phyloP scores from a whole-genome alignment of 208 protist genomes.

The Tritrichomonas foetus region DNA sequence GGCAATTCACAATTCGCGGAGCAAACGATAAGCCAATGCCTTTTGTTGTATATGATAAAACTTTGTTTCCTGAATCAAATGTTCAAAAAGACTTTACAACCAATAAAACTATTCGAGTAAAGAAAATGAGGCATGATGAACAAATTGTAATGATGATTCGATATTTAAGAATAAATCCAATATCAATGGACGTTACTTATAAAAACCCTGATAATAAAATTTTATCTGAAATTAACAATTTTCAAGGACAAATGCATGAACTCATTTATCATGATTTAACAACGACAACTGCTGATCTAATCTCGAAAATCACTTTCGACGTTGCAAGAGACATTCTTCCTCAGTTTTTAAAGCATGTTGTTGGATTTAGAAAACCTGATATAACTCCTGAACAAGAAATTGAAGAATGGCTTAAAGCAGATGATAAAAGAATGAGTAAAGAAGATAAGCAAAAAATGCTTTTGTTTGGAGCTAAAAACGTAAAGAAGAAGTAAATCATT shows the following conservation, averaged over 20 bases:
- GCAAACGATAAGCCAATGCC: neutral
- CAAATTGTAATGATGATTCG: neutral
- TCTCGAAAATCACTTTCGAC: neutral
- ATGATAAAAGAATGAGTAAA: neutral
- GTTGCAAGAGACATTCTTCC: neutral
- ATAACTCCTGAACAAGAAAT: neutral
- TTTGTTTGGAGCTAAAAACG: neutral
- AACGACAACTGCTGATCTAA: neutral
- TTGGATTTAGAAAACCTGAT: neutral
- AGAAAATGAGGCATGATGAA: neutral
- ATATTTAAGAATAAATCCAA: neutral
- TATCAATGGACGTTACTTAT: neutral
- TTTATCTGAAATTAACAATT: neutral
- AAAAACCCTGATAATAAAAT: neutral
- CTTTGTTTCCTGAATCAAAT: neutral
- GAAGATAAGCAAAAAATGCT: neutral
- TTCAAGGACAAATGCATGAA: neutral
- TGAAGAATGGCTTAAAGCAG: neutral
- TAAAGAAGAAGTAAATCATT: neutral
- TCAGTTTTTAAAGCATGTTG: conserved; percentile 12
- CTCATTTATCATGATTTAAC: conserved; percentile 29
- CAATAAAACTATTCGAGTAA: neutral
- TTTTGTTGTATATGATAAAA: neutral
- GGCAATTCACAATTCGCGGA: neutral
- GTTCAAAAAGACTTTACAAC: too few species aligned